Base-by-base conservation (phyloP, 805 yeast genomes). In the Hanseniaspora hatyaiensis region DNA sequence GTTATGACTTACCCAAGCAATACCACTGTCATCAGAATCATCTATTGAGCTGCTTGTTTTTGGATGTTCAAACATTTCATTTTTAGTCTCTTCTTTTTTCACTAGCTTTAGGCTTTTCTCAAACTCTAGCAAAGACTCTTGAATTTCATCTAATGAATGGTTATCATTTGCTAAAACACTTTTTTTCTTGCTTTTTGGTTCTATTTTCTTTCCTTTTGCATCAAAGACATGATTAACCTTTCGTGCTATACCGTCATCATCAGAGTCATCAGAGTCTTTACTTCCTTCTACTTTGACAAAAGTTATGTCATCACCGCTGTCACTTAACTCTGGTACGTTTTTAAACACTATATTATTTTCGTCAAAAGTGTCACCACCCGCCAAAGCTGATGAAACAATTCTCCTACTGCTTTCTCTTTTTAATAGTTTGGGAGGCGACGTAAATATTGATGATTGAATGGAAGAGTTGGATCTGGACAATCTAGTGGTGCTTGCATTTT, bases 281-380 rank as follows among this genome's bases (percentile, higher is more conserved):
- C 29, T 26, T 26, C 9, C 29, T 26, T 8, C 11, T 26, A 6
- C 29, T 8, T 26, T 11, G 11, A 8, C 29, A 26, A 8, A 60
- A 59, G 18, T 55, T 57, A 12, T 24, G 28, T 58, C 60, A 32
- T 59, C 62, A 18, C 52, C 59, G 20, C 24, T 36, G 8, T 12
- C 74, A n/a, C 69, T 70, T 36, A 74, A 63, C 3, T 57, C 66
- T 0, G 95, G 92, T 0, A 80, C 88, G 52, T 73, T 78, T n/a
- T 74, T 82, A 65, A 88, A 88, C 2, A 78, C 74, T 28, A 86
- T 73, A 2, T 69, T 73, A 55, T 82, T 83, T 53, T 86, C 95
- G 39, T 70, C 71, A 63, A 82, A 83, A 13, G 75, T 73, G 55
- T 75, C 81, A 0, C 40, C 42, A 18, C 49, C 49, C 16, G 65